Evolutionary conservation across 2,329 filamentous ascomycete genomes (phyloP), one percentile per base, ranked within the genome.

Genomic region (Botrytis pseudocinerea): DNA sequence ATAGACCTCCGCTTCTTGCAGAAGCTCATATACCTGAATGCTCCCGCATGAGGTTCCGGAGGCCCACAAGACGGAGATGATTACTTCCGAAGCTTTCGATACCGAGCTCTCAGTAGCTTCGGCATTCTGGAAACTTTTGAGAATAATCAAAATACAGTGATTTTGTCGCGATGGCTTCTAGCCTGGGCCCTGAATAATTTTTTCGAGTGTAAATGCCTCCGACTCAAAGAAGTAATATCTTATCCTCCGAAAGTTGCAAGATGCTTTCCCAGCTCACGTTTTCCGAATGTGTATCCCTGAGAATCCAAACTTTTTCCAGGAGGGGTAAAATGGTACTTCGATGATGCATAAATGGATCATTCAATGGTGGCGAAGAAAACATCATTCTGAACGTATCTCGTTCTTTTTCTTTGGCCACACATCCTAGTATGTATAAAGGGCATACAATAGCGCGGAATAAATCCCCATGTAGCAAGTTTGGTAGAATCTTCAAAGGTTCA

Each of bases 341-440:
- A 75, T 80, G 79, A 68, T 76, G 71, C 38, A 80, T 69, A 14
- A 70, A 76, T 7, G 76, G 73, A 74, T 80, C 76, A 16, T 79
- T 59, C 28, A 80, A 63, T 48, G 78, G 77, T 18, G 72, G 57
- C 35, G 75, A 73, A 25, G 76, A 77, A 69, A 80, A 80, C 1
- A 75, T 48, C 25, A 73, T 57, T 75, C 75, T 75, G 59, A 80
- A 80, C 28, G 76, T 74, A 35, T 76, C 48, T 54, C 78, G 73
- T n/a, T 80, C 76, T 44, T 75, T 74, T 61, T 54, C 44, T 35
- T 74, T 75, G 20, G 76, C 77, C 66, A 76, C 75, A 62, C 66
- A 77, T 40, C 76, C 78, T 18, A 80, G 68, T 25, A 80, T 74
- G 68, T 75, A 80, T 10, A 80, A 54, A 7, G 79, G 78, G 51